Evolutionary conservation across 2,329 filamentous ascomycete genomes (phyloP).

Genomic region (Coniochaeta prunicola): DNA sequence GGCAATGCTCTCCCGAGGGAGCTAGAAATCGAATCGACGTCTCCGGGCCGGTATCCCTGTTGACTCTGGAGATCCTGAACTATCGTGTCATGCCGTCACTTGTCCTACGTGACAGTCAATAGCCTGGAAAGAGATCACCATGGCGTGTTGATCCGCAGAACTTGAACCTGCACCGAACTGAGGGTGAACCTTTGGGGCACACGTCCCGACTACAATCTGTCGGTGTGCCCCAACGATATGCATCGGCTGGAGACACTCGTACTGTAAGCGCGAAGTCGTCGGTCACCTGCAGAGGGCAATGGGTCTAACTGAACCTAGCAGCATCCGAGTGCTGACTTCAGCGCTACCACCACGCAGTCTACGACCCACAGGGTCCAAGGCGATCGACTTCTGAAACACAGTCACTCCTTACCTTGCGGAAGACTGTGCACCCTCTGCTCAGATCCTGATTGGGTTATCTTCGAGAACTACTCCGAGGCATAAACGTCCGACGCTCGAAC

Average conservation of each 20-base stretch:
- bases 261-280: neutral
- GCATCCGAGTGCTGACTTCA: neutral
- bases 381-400: conserved; percentile 5
- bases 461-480: conserved; percentile 4
- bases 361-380: conserved; percentile 1
- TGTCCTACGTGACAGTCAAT: neutral
- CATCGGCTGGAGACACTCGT: neutral
- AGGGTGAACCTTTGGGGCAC: neutral
- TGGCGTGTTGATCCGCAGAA: neutral
- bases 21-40: neutral
- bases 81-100: neutral
- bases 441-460: conserved; percentile 2
- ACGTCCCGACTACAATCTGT: neutral
- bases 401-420: neutral
- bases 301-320: neutral
- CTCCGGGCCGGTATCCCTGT: neutral
- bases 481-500: conserved; percentile 4
- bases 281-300: neutral
- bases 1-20: neutral
- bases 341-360: neutral
- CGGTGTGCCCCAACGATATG: neutral
- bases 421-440: neutral
- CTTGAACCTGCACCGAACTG: neutral
- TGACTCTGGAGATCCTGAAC: neutral
- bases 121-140: neutral